Evolutionary conservation across 495 filamentous ascomycete genomes (phyloP).

Genomic region (Mytilinidion resinicola): DNA sequence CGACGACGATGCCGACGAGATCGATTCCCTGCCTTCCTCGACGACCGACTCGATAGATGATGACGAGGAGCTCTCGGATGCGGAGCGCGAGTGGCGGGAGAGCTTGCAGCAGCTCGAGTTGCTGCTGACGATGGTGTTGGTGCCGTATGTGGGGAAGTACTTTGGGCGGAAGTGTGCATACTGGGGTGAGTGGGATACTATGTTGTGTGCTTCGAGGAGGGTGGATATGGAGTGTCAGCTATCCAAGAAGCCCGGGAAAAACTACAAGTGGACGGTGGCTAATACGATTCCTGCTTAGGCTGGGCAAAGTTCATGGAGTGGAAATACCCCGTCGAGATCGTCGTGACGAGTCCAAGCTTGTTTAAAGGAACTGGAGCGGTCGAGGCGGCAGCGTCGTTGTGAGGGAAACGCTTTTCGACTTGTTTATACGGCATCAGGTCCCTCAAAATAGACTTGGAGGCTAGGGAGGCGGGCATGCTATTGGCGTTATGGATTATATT

Average conservation of each 20-base stretch:
- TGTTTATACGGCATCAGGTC: too few species aligned
- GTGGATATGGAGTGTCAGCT: too few species aligned
- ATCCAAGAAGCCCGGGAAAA: too few species aligned
- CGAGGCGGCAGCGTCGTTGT: conserved; percentile 65
- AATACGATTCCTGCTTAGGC: conserved; percentile 39
- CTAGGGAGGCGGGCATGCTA: too few species aligned
- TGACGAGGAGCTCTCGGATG: conserved; percentile 43
- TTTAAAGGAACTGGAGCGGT: conserved; percentile 65
- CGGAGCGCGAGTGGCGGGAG: conserved; percentile 89
- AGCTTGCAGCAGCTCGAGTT: conserved; percentile 89
- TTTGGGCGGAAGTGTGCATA: conserved; percentile 90
- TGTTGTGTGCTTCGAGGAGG: not conserved
- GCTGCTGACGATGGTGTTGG: conserved; percentile 83
- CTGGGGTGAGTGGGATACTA: conserved; percentile 62
- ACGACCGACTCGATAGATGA: conserved; percentile 48
- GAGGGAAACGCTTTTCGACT: conserved; percentile 22
- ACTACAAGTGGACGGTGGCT: not conserved
- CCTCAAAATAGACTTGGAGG: too few species aligned
- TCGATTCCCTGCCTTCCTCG: conserved; percentile 74
- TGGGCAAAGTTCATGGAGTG: conserved; percentile 72
- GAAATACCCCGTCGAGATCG: conserved; percentile 66
- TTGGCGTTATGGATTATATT: too few species aligned
- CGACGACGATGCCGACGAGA: conserved; percentile 52
- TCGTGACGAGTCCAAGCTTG: conserved; percentile 46
- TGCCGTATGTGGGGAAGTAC: conserved; percentile 90